A percentile compares a stretch with the other conserved stretches of the same genome.
phyloP scores from a whole-genome alignment of 129 eudicot species.

The Escallonia herrerae region DNA sequence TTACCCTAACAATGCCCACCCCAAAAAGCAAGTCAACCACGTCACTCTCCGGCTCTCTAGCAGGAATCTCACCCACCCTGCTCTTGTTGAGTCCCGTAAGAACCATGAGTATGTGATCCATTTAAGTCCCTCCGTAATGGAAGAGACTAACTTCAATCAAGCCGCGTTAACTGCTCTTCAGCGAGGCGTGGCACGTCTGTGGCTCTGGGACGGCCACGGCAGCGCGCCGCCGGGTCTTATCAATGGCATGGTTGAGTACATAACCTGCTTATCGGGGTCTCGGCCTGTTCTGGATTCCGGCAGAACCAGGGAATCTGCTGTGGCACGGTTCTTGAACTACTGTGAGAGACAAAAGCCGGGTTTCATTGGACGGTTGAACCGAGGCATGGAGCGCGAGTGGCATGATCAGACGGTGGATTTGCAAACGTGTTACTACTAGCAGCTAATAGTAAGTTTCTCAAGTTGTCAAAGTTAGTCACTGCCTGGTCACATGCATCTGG shows the following conservation, averaged over 20 bases:
- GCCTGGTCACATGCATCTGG: no score
- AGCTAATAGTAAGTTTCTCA: no score
- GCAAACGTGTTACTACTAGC: no score
- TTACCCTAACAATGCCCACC: conserved; percentile 23
- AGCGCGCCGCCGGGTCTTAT: conserved; percentile 27
- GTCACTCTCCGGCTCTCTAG: conserved; percentile 32
- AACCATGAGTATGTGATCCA: conserved; percentile 24
- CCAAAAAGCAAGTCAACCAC: conserved; percentile 37
- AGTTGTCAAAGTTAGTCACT: no score
- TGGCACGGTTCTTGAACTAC: neutral
- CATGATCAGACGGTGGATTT: conserved; percentile 34
- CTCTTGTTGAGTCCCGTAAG: conserved; percentile 6
- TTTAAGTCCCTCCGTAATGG: conserved; percentile 42
- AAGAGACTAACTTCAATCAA: conserved; percentile 16
- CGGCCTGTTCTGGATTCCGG: neutral
- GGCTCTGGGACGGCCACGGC: conserved; percentile 47
- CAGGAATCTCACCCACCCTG: conserved; percentile 10
- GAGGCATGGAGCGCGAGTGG: conserved; percentile 47
- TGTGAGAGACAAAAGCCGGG: conserved; percentile 3
- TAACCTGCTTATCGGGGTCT: conserved; percentile 22
- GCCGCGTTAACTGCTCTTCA: conserved; percentile 27
- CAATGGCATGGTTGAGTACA: conserved; percentile 55
- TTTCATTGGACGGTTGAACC: conserved; percentile 47
- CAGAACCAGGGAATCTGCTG: neutral
- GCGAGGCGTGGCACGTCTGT: conserved; percentile 41